Evolutionary conservation across 352 stramenopile species (phyloP).

Genomic region (Phytophthora sp.): DNA sequence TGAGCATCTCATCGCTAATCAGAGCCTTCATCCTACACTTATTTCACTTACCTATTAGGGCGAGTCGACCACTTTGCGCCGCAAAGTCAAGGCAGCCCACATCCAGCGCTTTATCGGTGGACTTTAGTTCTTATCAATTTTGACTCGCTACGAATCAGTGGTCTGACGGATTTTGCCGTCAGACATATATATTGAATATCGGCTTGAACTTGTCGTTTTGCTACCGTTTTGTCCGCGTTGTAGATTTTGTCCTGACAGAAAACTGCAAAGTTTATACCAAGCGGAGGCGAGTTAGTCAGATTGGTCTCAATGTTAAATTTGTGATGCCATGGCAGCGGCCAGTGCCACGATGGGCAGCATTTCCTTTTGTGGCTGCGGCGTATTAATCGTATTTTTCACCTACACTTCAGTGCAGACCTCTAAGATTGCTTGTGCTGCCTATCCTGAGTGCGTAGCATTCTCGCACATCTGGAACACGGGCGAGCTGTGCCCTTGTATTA

Average conservation of each 20-base stretch:
- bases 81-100: too few relatives aligned
- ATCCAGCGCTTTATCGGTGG: too few relatives aligned
- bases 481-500: conserved; percentile 27
- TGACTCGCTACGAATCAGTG: conserved; percentile 36
- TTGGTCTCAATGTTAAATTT: background rate
- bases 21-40: too few relatives aligned
- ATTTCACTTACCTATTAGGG: too few relatives aligned
- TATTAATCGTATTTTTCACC: conserved; percentile 7
- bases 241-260: background rate
- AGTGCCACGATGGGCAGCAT: conserved; percentile 9
- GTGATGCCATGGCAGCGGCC: conserved; percentile 6
- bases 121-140: conserved; percentile 38
- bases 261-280: conserved; percentile 1
- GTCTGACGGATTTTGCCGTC: conserved; percentile 31
- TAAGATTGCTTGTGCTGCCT: conserved; percentile 4
- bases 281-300: background rate
- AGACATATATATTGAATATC: too few relatives aligned
- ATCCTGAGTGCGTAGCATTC: conserved; percentile 28
- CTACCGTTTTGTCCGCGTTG: conserved; percentile 36
- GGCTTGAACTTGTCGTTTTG: conserved; percentile 43
- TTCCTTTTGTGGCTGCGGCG: conserved; percentile 14
- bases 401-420: conserved; percentile 9
- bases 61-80: too few relatives aligned
- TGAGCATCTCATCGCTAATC: too few relatives aligned
- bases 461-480: conserved; percentile 17